phyloP scores from a whole-genome alignment of 768 basidiomycete species.

The Paxillus involutus region DNA sequence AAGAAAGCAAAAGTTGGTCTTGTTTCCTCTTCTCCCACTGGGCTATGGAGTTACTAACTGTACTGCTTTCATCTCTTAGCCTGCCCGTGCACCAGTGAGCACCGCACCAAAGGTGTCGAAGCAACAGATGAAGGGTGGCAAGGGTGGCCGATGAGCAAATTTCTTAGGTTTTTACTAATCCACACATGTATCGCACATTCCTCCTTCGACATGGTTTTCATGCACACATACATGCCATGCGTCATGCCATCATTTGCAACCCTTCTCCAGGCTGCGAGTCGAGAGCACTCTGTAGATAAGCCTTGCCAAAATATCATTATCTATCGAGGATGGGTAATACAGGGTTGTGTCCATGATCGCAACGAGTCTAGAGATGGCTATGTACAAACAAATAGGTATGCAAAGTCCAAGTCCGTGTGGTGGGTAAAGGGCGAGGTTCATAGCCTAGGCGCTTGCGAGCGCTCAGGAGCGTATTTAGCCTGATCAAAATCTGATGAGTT shows the following conservation, averaged over 20 bases:
- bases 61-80: constrained; percentile 35
- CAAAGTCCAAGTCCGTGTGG: constrained; percentile 8
- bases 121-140: constrained; percentile 94
- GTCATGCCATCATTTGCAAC: constrained; percentile 1
- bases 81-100: constrained; percentile 52
- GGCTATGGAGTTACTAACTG: constrained; percentile 4
- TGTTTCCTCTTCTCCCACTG: not conserved
- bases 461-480: constrained; percentile 61
- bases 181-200: constrained; percentile 26
- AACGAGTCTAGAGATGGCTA: constrained; percentile 4
- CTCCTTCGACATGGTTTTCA: constrained; percentile 15
- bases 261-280: not conserved
- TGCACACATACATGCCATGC: constrained; percentile 11
- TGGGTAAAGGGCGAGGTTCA: constrained; percentile 10
- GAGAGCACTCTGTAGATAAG: not conserved
- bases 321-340: constrained; percentile 16
- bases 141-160: constrained; percentile 62
- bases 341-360: constrained; percentile 10
- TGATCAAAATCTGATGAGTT: constrained; percentile 21
- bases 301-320: not conserved
- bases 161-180: constrained; percentile 2
- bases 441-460: constrained; percentile 15
- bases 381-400: constrained; percentile 5
- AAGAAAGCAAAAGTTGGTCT: constrained; percentile 77
- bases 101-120: constrained; percentile 86